Evolutionary conservation across 1,284 basidiomycete genomes (phyloP).

Genomic region (Erythrobasidium hasegawianum): DNA sequence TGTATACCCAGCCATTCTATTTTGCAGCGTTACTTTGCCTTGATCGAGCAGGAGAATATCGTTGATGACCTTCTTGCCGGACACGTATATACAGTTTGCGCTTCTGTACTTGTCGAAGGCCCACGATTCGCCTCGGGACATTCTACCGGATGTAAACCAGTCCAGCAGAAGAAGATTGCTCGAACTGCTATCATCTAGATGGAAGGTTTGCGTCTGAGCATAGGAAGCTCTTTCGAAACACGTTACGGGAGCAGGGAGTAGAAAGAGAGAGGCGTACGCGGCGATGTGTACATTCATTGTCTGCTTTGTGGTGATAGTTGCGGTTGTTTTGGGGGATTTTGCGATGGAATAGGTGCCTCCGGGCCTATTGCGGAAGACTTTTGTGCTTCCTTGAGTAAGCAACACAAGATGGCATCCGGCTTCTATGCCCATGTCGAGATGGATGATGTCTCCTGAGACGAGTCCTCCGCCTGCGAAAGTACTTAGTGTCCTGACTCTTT

Average conservation of each 20-base stretch:
- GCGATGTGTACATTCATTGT: conserved; percentile 59
- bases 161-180: conserved; percentile 66
- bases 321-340: conserved; percentile 29
- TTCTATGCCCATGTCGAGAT: conserved; percentile 63
- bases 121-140: conserved; percentile 76
- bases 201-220: conserved; percentile 70
- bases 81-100: conserved; percentile 74
- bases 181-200: conserved; percentile 51
- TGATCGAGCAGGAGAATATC: conserved; percentile 70
- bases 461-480: conserved; percentile 65
- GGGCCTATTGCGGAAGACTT: conserved; percentile 76
- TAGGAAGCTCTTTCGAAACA: conserved; percentile 81
- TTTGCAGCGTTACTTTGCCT: conserved; percentile 46
- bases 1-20: conserved; percentile 63
- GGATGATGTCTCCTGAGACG: conserved; percentile 76
- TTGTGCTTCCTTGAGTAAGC: conserved; percentile 80
- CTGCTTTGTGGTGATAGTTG: conserved; percentile 52
- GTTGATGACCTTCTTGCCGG: conserved; percentile 61
- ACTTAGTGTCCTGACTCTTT: neutral
- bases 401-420: conserved; percentile 60
- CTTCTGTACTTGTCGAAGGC: conserved; percentile 78
- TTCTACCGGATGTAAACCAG: conserved; percentile 81
- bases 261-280: conserved; percentile 60
- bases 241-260: conserved; percentile 89
- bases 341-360: conserved; percentile 48